Percentiles rank a stretch among this genome's conserved stretches.
Evolutionary conservation across 108 stramenopile species (phyloP).

Genomic region (Cyclotella kingstonii): DNA sequence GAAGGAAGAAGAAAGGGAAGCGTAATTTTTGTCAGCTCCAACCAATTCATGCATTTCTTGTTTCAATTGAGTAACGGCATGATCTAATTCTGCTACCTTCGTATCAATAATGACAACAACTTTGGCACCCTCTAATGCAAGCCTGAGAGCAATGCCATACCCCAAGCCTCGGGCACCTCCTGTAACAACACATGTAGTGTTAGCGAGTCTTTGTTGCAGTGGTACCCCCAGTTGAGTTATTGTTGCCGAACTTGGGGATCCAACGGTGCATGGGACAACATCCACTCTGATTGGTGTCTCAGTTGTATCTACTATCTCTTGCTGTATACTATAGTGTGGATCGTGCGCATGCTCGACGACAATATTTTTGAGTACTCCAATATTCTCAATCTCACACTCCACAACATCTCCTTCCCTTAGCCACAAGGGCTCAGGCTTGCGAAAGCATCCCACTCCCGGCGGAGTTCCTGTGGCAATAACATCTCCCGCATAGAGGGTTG

Average conservation of each 20-base stretch:
- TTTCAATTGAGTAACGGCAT: slow-evolving; percentile 33
- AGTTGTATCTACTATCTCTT: neutral
- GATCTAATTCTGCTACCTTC: slow-evolving; percentile 32
- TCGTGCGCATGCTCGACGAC: slow-evolving; percentile 30
- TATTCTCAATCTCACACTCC: slow-evolving; percentile 63
- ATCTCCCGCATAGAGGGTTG: slow-evolving; percentile 64
- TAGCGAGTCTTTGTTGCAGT: slow-evolving; percentile 25
- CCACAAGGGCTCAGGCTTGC: slow-evolving; percentile 59
- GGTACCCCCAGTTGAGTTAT: slow-evolving; percentile 4
- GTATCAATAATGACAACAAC: slow-evolving; percentile 47
- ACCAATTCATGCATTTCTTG: slow-evolving; percentile 10
- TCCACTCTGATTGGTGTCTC: neutral
- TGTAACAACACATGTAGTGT: slow-evolving; percentile 45
- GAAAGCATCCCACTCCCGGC: slow-evolving; percentile 67
- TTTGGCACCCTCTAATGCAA: slow-evolving; percentile 52
- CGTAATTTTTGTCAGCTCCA: neutral
- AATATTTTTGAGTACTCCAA: slow-evolving; percentile 48
- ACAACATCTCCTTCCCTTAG: slow-evolving; percentile 57
- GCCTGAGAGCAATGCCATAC: slow-evolving; percentile 52
- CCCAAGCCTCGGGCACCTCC: slow-evolving; percentile 61
- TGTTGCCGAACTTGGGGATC: neutral
- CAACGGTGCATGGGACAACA: slow-evolving; percentile 4
- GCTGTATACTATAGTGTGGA: neutral
- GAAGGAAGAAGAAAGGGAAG: slow-evolving; percentile 5
- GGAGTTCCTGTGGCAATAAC: slow-evolving; percentile 67